These are phyloP conservation scores for Nicotiana noctiflora DNA, from an alignment of 257 asterid genomes.

Conservation along the genomic window DNA sequence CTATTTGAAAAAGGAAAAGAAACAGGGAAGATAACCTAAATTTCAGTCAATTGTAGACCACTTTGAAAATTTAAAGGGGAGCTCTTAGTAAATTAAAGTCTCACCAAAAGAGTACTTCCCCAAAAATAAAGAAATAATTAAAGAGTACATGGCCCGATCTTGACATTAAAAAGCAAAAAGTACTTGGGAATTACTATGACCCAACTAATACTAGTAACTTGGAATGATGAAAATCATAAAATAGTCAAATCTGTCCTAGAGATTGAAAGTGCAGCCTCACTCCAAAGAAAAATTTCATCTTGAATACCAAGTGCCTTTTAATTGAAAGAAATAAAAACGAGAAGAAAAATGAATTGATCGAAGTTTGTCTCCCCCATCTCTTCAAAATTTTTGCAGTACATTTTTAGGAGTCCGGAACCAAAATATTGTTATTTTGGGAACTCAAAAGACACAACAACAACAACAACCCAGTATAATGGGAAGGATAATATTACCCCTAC, in stretches of 20 bases:
- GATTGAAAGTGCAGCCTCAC: not conserved
- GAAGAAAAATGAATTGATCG: not conserved
- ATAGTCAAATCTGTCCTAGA: not conserved
- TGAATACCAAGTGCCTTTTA: not conserved
- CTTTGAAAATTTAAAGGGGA: not conserved
- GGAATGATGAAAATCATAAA: not conserved
- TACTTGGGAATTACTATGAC: not conserved
- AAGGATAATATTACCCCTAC: too few species aligned
- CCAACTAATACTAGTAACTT: not conserved
- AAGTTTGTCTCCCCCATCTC: not conserved
- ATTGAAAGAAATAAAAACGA: not conserved
- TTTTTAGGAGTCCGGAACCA: too few species aligned
- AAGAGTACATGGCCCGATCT: not conserved
- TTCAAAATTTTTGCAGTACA: not conserved
- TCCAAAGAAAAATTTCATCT: not conserved
- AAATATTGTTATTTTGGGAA: too few species aligned
- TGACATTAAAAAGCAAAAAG: not conserved
- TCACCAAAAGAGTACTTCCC: not conserved
- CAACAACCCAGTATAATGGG: too few species aligned
- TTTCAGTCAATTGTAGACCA: not conserved
- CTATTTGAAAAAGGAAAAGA: not conserved
- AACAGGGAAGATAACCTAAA: not conserved
- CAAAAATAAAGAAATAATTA: not conserved
- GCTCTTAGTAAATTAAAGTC: too few species aligned
- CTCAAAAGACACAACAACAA: too few species aligned